A percentile compares a stretch with the other conserved stretches of the same genome.
These are phyloP conservation scores for Aspergillus aculeatinus DNA, from an alignment of 2,329 filamentous ascomycete species.

Conservation along the genomic window DNA sequence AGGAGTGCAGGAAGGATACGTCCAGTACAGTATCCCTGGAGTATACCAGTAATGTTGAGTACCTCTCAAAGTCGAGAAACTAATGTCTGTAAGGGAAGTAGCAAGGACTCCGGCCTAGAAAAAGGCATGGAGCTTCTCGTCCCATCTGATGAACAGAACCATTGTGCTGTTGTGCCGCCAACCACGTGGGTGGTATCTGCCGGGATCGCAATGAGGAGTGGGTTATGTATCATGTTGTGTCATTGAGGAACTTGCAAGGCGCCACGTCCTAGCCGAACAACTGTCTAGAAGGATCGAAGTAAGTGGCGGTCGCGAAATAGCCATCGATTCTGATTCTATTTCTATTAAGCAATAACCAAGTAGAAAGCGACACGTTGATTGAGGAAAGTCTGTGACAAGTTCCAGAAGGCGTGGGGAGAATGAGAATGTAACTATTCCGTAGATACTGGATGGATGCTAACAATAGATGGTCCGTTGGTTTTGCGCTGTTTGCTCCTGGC, in stretches of 20 bases:
- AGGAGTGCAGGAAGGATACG: neutral
- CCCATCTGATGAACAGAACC: neutral
- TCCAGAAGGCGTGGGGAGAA: too few relatives aligned
- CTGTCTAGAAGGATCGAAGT: neutral
- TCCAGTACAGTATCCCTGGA: neutral
- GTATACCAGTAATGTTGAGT: neutral
- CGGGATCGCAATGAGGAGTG: neutral
- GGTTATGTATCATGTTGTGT: neutral
- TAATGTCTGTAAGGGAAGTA: neutral
- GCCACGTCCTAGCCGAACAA: neutral
- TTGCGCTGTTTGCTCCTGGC: neutral
- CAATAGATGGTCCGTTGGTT: neutral
- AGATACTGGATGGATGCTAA: too few relatives aligned
- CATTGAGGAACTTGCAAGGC: neutral
- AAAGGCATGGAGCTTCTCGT: too few relatives aligned
- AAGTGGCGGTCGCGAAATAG: too few relatives aligned
- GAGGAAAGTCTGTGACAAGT: too few relatives aligned
- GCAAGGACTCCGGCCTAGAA: neutral
- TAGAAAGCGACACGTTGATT: too few relatives aligned
- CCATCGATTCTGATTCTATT: too few relatives aligned
- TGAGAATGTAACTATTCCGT: too few relatives aligned
- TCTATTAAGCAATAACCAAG: too few relatives aligned
- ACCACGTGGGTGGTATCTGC: constrained; percentile 4
- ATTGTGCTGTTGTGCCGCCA: neutral
- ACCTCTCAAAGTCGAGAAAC: neutral